Base-by-base conservation (phyloP, 208 protist genomes). In the Leptomonas pyrrhocoris region DNA sequence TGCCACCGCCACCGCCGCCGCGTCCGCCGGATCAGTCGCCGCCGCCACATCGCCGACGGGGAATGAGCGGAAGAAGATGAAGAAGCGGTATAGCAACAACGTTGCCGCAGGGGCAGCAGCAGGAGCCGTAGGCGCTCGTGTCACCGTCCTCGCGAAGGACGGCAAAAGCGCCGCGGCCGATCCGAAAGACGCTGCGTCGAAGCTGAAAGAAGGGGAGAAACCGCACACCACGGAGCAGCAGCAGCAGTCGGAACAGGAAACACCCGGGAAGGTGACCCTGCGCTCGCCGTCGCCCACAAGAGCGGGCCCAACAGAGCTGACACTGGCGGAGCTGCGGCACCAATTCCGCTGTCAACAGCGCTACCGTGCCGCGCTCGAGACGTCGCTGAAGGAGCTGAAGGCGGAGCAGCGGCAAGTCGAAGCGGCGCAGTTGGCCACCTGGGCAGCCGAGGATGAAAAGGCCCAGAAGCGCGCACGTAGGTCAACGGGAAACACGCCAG, bases 341-440 rank as follows among this genome's bases (percentile, higher is more conserved):
- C 85, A 90, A 59, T 86, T 93, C 50, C 54, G 75, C 11, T 83
- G 85, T 48, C 86, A 92, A 38, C 79, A 89, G 77, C 76, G 72
- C 45, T 83, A 88, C 66, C 83, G 83, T 3, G 48, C 50, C 27
- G 85, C 73, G 40, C 69, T 95, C 23, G 74, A 86, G 63, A 54
- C 77, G 36, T 66, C 82, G 19, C 16, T 88, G 50, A 54, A 56
- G 21, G 70, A 79, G 25, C 34, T 88, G 56, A 62, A 55, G 40
- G 27, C 31, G 73, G 53, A 73, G 21, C 85, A 80, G 74, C 66
- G 70, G 27, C 73, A 84, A 38, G 81, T 79, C 13, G 71, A 87
- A 31, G 54, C 51, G 49, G 60, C 66, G 12, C 77, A 85, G 79
- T 69, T 77, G 34, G 81, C 86, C 3, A 48, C 67, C 21, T 94